Evolutionary conservation across 2,329 filamentous ascomycete species (phyloP), one percentile per base, ranked within the genome.

Genomic region (Talaromyces sp.): DNA sequence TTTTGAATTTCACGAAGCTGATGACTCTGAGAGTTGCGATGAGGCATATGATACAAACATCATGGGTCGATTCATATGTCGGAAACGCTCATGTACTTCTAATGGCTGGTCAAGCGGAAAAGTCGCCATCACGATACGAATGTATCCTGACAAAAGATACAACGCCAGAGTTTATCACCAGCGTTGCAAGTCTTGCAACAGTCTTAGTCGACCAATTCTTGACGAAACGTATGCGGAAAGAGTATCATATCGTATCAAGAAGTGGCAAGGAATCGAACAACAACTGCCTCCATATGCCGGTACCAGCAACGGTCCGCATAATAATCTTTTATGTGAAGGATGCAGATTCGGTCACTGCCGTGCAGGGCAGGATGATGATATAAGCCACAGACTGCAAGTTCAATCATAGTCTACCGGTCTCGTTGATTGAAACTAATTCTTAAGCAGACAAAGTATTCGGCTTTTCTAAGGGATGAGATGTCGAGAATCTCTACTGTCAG

Each of bases 91-190:
- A 19, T 80, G 76, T 62, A 10, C 3, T 3, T 61, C 65, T 1
- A 60, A 26, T 7, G 74, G 70, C 54, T 79, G 77, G 77, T 64
- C 66, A 19, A 79, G 77, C 70, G 75, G 72, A 61, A 69, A 62
- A 63, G 74, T 79, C 58, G 72, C 77, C 21, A 75, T 79, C 46
- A 77, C 71, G 0, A 78, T 80, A 50, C 72, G 76, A 24, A 68
- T 75, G 65, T 80, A 79, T 65, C 50, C 63, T 3, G 65, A 59
- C 17, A 12, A 65, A 41, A 65, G 65, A 67, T 80, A 80, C 63
- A 80, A 80, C 64, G 77, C 75, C 51, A 67, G 74, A 60, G 76
- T 80, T 50, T 80, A 79, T 64, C 67, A 76, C 63, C 76, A 79
- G 65, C 70, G 71, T 8, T 80, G 75, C 65, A 72, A 70, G 57